phyloP scores from a whole-genome alignment of 2,329 filamentous ascomycete species.

The Diplodia intermedia region DNA sequence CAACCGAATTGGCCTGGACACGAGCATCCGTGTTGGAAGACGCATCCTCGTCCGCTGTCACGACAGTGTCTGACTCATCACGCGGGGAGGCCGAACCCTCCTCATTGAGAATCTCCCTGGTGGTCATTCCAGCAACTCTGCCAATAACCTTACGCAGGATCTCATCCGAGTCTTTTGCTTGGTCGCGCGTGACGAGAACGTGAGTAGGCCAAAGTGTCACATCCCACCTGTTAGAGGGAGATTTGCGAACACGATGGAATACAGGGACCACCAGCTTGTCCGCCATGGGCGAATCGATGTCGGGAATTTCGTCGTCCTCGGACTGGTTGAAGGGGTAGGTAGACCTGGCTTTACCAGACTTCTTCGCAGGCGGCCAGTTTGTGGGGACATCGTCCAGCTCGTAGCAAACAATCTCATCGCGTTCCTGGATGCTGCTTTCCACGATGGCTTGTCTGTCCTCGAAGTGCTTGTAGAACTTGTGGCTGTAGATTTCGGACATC shows the following conservation, averaged over 20 bases:
- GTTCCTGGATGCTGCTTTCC: constrained; percentile 69
- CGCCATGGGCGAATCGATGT: constrained; percentile 67
- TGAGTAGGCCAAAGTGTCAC: constrained; percentile 65
- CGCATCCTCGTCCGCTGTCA: constrained; percentile 67
- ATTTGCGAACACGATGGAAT: constrained; percentile 63
- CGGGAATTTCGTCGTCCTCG: constrained; percentile 56
- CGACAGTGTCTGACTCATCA: constrained; percentile 72
- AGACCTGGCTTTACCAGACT: constrained; percentile 54
- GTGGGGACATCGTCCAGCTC: constrained; percentile 82
- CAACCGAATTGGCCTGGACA: constrained; percentile 77
- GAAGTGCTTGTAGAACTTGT: constrained; percentile 86
- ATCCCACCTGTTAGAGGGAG: constrained; percentile 47
- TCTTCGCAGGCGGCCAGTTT: constrained; percentile 71
- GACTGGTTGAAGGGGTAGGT: constrained; percentile 59
- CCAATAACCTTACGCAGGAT: constrained; percentile 83
- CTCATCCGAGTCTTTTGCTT: constrained; percentile 70
- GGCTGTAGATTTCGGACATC: constrained; percentile 80
- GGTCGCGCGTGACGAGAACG: constrained; percentile 76
- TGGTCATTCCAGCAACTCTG: constrained; percentile 78
- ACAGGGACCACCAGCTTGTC: constrained; percentile 74
- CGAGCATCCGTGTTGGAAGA: constrained; percentile 73
- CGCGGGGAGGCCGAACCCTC: constrained; percentile 58
- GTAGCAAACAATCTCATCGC: constrained; percentile 72
- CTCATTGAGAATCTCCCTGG: constrained; percentile 65
- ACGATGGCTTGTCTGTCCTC: constrained; percentile 69